Evolutionary conservation across 495 filamentous ascomycete species (phyloP), one percentile per base, ranked within the genome.

Genomic region (Terfezia claveryi): DNA sequence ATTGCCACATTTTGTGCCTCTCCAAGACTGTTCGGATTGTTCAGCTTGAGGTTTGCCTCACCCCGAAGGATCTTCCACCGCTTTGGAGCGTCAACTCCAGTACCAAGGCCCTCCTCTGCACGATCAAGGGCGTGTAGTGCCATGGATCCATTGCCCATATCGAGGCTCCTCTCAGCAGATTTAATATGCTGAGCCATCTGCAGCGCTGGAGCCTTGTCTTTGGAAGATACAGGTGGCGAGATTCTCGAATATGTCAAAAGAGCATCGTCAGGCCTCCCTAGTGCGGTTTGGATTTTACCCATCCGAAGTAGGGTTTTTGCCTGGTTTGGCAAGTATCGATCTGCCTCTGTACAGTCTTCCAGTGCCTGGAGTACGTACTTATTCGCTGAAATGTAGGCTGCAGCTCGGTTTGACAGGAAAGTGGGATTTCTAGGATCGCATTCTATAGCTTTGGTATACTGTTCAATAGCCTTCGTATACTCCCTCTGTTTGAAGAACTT

Each of bases 31-130:
- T 94, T 95, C 55, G 76, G 75, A 61, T 83, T 87, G 54, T 83
- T 83, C 83, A 96, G 87, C 73, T 84, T 91, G 52, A 98, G 70
- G 59, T 91, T 82, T n/a, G 92, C 92, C 68, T 94, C 88, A 20
- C 86, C 92, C 14, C 83, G 75, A 79, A 98, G 77, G 56, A 98
- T 70, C 62, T 80, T 81, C 91, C 91, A 98, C 66, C 92, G 89
- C 66, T 88, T 77, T 14, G 91, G 91, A 66, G 80, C 78, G 56
- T 76, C 72, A 17, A 86, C 86, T 20, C 78, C 78, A 36, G 66
- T 51, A 4, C 87, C 91, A 20, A 98, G 71, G 12, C 80, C 71
- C 64, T 78, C 77, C 58, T 89, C 85, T 4, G 91, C 91, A 68
- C 86, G 80, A 55, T 96, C 87, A 36, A 98, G 75, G 14, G 87